Conservation (phyloP, 106 monocot genomes). For the Dendrobium officinale region DNA sequence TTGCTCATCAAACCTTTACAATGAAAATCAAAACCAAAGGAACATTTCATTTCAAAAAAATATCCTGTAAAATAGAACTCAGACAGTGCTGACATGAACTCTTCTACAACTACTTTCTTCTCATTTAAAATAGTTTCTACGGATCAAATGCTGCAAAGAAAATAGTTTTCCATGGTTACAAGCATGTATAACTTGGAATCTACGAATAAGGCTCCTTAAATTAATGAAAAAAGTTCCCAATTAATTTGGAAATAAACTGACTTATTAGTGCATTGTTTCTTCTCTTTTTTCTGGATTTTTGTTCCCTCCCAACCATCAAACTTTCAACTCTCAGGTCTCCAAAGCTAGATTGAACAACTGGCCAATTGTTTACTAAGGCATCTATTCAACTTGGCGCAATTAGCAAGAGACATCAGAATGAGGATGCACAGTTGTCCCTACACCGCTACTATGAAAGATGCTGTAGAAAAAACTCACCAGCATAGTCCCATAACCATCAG, state of each 20-base stretch:
- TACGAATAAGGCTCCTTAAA: background rate
- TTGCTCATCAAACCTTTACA: background rate
- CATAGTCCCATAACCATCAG: slow-evolving; percentile 97
- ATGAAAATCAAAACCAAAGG: background rate
- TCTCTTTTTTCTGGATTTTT: background rate
- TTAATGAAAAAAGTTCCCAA: background rate
- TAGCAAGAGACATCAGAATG: background rate
- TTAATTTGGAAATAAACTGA: background rate
- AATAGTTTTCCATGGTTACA: background rate
- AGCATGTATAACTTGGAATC: background rate
- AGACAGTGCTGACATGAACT: background rate
- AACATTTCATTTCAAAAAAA: background rate
- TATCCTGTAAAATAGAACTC: background rate
- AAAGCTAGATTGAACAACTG: slow-evolving; percentile 1
- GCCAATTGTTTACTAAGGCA: background rate
- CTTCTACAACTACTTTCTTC: background rate
- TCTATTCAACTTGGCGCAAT: background rate
- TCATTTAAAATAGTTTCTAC: background rate
- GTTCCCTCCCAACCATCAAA: background rate
- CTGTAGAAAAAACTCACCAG: slow-evolving; percentile 39
- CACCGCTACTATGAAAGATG: background rate
- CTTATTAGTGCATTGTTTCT: background rate
- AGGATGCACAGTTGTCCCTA: background rate
- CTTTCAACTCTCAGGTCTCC: background rate
- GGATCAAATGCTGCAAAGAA: background rate